Percentiles rank a stretch among this genome's conserved stretches.
Conservation (phyloP, 2,329 filamentous ascomycete species). For the Aspergillus unguis region DNA sequence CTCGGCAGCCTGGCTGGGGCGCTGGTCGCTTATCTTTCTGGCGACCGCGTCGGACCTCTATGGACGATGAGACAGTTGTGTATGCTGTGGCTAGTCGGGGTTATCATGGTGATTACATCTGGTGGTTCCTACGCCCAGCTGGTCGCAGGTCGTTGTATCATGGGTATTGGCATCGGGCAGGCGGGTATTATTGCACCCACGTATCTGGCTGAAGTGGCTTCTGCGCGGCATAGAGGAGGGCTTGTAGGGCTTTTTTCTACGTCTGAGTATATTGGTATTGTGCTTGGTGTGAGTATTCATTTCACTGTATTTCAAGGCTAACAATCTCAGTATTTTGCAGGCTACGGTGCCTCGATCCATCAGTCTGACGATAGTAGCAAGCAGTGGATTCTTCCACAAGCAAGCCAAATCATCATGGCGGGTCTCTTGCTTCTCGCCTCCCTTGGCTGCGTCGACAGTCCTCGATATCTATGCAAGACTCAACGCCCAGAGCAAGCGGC, state of each 20-base stretch:
- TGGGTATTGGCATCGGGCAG: slow-evolving; percentile 32
- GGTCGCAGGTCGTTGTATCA: slow-evolving; percentile 31
- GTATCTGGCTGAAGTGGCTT: slow-evolving; percentile 83
- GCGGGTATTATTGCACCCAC: slow-evolving; percentile 83
- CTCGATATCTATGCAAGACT: slow-evolving; percentile 63
- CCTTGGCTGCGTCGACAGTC: slow-evolving; percentile 63
- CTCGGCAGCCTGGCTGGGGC: slow-evolving; percentile 39
- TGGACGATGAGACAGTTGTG: slow-evolving; percentile 25
- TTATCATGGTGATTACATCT: slow-evolving; percentile 33
- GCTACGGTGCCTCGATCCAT: slow-evolving; percentile 49
- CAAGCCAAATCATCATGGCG: slow-evolving; percentile 69
- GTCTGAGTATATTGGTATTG: slow-evolving; percentile 2
- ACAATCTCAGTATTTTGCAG: slow-evolving; percentile 23
- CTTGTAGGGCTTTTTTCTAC: background rate
- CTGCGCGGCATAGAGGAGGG: slow-evolving; percentile 47
- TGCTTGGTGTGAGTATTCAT: background rate
- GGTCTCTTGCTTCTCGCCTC: slow-evolving; percentile 64
- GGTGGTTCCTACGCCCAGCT: slow-evolving; percentile 27
- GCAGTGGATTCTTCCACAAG: slow-evolving; percentile 62
- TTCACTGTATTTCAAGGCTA: background rate
- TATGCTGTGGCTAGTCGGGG: slow-evolving; percentile 20
- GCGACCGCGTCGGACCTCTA: slow-evolving; percentile 26
- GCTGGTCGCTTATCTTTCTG: slow-evolving; percentile 28
- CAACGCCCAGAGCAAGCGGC: slow-evolving; percentile 40
- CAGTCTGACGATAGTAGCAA: slow-evolving; percentile 40